Evolutionary conservation across 805 yeast genomes (phyloP), one percentile per base, ranked within the genome.

Genomic region (Alloascoidea hylecoeti): DNA sequence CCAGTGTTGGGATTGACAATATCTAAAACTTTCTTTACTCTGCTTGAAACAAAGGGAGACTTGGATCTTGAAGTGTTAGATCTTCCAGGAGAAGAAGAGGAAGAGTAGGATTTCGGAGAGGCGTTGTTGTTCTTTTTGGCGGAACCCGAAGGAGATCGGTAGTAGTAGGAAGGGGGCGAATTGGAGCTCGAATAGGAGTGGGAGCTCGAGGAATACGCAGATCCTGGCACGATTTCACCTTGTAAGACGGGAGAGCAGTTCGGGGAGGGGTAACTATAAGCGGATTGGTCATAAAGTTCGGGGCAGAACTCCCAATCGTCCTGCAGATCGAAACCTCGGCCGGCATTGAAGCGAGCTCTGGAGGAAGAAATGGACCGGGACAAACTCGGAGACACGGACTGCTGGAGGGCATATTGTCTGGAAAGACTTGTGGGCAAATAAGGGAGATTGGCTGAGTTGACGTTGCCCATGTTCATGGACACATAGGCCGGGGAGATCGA

Each of bases 261-360:
- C 12, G 50, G 30, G n/a, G n/a, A 23, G 9, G 9, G 30, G 30
- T 23, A 9, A 9, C 30, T 23, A 23, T 23, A 23, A 23, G 30
- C 30, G n/a, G 30, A 9, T n/a, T 9, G n/a, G 30, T 23, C 13
- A 9, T 23, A 23, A n/a, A 46, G 41, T 15, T 52, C 56, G 5
- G 82, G 82, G 46, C 78, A 75, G 53, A 81, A 81, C 57, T 77
- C 88, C 37, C 68, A 51, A 53, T 80, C 89, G 46, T 79, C 82
- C 51, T 75, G 84, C 33, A 65, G 51, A 46, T 78, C 86, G 52
- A 80, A 78, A 30, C 84, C 76, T 46, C 80, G 70, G 48, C 76
- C 72, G 32, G 75, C 67, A 45, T 76, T 70, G 48, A 75, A 64
- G 44, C 66, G 65, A n/a, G 30, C 30, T 9, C 30, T 9, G n/a